Evolutionary conservation across 163 green algal genomes (phyloP).

Genomic region (Chloroidium sp.): DNA sequence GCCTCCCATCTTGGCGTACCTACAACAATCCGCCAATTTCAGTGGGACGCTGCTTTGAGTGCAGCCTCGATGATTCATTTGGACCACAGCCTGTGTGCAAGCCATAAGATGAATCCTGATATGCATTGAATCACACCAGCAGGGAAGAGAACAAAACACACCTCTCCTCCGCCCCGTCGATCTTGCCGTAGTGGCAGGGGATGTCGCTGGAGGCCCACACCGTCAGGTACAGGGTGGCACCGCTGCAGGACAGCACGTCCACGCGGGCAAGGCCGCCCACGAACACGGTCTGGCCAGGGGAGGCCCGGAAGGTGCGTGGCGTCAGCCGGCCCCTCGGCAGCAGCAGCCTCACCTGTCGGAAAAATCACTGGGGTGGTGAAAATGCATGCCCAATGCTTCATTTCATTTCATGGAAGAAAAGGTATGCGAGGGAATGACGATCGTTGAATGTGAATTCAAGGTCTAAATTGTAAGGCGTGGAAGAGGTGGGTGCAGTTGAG

Average conservation of each 20-base stretch:
- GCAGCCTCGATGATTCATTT: too few relatives aligned
- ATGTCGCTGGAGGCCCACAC: conserved; percentile 75
- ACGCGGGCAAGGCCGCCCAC: conserved; percentile 79
- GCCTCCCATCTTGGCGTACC: conserved; percentile 52
- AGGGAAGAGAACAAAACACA: background rate
- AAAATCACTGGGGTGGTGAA: background rate
- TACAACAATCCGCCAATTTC: conserved; percentile 3
- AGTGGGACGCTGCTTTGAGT: background rate
- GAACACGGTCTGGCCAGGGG: conserved; percentile 57
- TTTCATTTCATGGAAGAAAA: background rate
- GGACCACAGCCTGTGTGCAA: too few relatives aligned
- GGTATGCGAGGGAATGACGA: too few relatives aligned
- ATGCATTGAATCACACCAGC: background rate
- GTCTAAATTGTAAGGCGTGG: too few relatives aligned
- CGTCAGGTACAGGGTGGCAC: conserved; percentile 89
- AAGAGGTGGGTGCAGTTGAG: too few relatives aligned
- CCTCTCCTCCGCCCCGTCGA: conserved; percentile 61
- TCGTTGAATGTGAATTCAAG: background rate
- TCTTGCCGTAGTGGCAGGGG: conserved; percentile 81
- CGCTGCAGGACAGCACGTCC: conserved; percentile 63
- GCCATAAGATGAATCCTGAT: background rate
- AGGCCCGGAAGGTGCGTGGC: conserved; percentile 81
- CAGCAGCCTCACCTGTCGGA: conserved; percentile 49
- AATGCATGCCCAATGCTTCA: conserved; percentile 10
- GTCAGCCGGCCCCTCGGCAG: conserved; percentile 59